Evolutionary conservation across 352 stramenopile genomes (phyloP), one percentile per base, ranked within the genome.

Genomic region (Globisporangium cystogenes): DNA sequence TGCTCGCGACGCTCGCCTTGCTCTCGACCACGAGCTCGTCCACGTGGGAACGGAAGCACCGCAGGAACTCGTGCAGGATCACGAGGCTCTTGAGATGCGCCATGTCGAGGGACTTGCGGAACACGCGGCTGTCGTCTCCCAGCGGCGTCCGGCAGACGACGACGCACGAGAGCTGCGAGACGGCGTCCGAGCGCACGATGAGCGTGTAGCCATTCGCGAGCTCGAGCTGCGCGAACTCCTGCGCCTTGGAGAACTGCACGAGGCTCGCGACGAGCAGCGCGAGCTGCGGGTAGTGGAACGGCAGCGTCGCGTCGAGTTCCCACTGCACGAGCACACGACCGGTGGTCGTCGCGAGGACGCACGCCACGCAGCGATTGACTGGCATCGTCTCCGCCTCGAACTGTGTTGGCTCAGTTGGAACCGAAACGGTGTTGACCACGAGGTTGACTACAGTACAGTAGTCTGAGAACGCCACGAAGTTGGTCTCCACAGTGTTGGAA

Each of bases 191-290:
- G 21, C 70, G 72, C 12, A 77, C 45, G 21, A 84, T 31, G 29
- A 79, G 33, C 5, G 59, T 69, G 51, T 67, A 62, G n/a, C 69
- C 72, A 26, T 64, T 70, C 18, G 55, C 49, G 18, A 83, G 50
- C 42, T 80, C 59, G 11, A 85, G 43, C 23, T 71, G 60, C 11
- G 50, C 61, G 33, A 71, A 80, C 3, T 58, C 35, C 51, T 76
- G 62, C 4, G 53, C 43, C 21, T 74, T 60, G 0, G 68, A 65
- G 47, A 84, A 87, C 48, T 87, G 70, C 21, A 84, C 60, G n/a
- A 86, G 64, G 33, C 72, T 86, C 42, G 74, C 72, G 7, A 87
- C 57, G 20, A 87, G 55, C 53, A 83, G 56, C 3, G 58, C 61
- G 26, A 87, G 70, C 42, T 72, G 71, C 16, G 59, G 24, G 51